Base-by-base conservation (phyloP, 345 rosid genomes). In the Gossypium arboreum region DNA sequence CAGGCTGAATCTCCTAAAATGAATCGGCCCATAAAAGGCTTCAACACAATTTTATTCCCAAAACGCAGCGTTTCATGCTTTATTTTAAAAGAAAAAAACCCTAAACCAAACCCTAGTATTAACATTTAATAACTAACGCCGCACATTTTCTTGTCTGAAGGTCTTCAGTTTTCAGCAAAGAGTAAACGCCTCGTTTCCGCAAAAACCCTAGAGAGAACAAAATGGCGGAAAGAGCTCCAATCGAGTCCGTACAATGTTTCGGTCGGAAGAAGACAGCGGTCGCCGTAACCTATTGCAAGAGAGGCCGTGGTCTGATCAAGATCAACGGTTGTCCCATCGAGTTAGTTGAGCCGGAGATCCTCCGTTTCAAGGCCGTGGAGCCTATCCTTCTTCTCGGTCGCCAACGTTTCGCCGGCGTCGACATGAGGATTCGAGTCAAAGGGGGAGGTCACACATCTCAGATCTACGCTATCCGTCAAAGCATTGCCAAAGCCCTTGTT, bases 381-480 rank as follows among this genome's bases (percentile, higher is more conserved):
- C 97, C 94, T 0, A 87, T 92, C 25, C 89, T 87, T 52, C 85
- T 92, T 52, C 92, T 92, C 22, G 96, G 97, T 12, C 86, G 87
- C 2, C 91, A 86, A 64, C 90, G 94, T 41, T 92, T 91, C 79
- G 87, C 87, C 0, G 90, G 89, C 3, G 94, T 89, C 1, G 96
- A 91, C 73, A 88, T 88, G 90, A 77, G 93, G 78, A 87, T 89
- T 71, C 86, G 91, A 25, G 93, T 89, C 58, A 89, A 89, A 74
- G 89, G 93, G 3, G 93, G 91, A 25, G 93, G 93, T 3, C 88
- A 87, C 81, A 87, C 90, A 9, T 87, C 91, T 55, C 98, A 93
- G 89, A 91, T 93, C 47, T 93, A 91, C 75, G 97, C 98, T 0
- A 93, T 93, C 48, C 84, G 98, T 55, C 98, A 93, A 90, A 91